A percentile compares a stretch with the other conserved stretches of the same genome.
phyloP scores from a whole-genome alignment of 1,284 basidiomycete species.

The Malassezia equina region DNA sequence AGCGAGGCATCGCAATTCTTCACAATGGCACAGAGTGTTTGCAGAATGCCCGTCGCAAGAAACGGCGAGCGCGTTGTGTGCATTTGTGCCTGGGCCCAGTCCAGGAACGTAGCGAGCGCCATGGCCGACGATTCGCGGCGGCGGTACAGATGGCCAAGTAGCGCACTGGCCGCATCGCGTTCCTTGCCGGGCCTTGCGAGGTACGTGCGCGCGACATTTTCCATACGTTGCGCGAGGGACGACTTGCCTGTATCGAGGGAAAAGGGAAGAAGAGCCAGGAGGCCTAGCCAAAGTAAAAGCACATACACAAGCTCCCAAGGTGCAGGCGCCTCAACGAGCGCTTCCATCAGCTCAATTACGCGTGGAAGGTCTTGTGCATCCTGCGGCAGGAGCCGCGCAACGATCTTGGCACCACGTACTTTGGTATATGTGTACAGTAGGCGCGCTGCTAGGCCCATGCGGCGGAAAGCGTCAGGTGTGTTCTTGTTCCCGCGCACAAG shows the following conservation, averaged over 20 bases:
- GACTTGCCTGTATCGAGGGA: constrained; percentile 54
- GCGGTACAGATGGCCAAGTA: constrained; percentile 64
- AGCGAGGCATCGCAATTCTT: constrained; percentile 53
- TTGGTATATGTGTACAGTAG: constrained; percentile 78
- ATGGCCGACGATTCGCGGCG: constrained; percentile 54
- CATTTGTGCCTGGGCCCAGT: constrained; percentile 9
- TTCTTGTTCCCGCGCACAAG: not conserved
- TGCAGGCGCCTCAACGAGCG: not conserved
- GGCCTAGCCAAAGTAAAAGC: constrained; percentile 78
- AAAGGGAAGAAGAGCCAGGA: constrained; percentile 90
- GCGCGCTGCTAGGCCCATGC: constrained; percentile 22
- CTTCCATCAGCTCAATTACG: constrained; percentile 58
- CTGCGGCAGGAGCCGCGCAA: constrained; percentile 80
- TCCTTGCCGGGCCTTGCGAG: constrained; percentile 66
- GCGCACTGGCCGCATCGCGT: constrained; percentile 62
- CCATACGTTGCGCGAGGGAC: constrained; percentile 49
- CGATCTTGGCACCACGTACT: constrained; percentile 80
- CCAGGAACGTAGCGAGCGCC: not conserved
- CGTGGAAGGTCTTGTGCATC: constrained; percentile 69
- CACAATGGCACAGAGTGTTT: constrained; percentile 63
- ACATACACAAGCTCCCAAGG: constrained; percentile 74
- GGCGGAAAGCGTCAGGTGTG: not conserved
- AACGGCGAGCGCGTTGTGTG: constrained; percentile 17
- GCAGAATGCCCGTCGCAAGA: constrained; percentile 58
- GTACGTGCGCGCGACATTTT: constrained; percentile 57